Evolutionary conservation across 2,329 filamentous ascomycete genomes (phyloP).

Genomic region (Ceratocystis diversiconidia): DNA sequence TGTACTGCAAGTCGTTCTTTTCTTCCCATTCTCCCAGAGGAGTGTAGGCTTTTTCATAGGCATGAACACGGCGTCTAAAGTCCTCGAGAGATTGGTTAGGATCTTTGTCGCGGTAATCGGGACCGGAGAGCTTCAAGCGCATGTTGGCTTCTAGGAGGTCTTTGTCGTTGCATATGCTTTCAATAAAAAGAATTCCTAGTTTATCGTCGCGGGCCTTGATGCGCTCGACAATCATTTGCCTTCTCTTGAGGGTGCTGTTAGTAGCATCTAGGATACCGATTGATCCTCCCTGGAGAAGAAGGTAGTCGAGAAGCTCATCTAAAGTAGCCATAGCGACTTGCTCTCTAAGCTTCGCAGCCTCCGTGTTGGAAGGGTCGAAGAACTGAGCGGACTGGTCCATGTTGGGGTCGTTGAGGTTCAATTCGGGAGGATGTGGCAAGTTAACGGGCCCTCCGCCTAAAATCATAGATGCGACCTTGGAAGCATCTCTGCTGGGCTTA

Average conservation of each 20-base stretch:
- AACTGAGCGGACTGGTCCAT: conserved; percentile 84
- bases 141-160: conserved; percentile 86
- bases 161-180: conserved; percentile 80
- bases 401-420: conserved; percentile 17
- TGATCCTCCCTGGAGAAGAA: conserved; percentile 66
- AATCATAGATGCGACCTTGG: conserved; percentile 42
- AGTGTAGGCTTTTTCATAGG: conserved; percentile 89
- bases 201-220: conserved; percentile 73
- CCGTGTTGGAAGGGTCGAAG: conserved; percentile 80
- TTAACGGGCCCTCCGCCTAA: conserved; percentile 38
- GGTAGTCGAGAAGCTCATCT: conserved; percentile 82
- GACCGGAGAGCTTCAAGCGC: conserved; percentile 88
- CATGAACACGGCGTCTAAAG: conserved; percentile 81
- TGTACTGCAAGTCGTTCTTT: conserved; percentile 79
- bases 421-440: conserved; percentile 21
- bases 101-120: conserved; percentile 91
- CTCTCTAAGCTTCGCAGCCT: conserved; percentile 70
- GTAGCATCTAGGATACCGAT: conserved; percentile 95
- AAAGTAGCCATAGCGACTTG: conserved; percentile 85
- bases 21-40: conserved; percentile 87
- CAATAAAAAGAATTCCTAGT: conserved; percentile 84
- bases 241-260: conserved; percentile 80
- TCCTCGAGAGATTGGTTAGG: conserved; percentile 71
- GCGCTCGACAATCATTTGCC: conserved; percentile 68
- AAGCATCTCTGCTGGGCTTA: conserved; percentile 31